Percentiles rank a stretch among this genome's conserved stretches.
These are phyloP conservation scores for Phaffia rhodozyma DNA, from an alignment of 1,284 basidiomycete species.

Conservation along the genomic window DNA sequence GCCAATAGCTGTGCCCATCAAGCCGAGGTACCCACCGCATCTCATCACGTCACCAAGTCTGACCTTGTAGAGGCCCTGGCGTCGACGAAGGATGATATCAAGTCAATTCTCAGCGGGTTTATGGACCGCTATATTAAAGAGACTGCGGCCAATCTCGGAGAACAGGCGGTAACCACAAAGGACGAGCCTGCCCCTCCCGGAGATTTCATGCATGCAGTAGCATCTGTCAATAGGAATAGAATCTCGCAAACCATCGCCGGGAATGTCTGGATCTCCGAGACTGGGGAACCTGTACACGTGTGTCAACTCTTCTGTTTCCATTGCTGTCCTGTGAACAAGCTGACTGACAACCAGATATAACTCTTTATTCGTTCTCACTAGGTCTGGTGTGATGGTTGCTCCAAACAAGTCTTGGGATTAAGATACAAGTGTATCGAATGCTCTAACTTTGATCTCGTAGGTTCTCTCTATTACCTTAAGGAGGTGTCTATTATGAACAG, in stretches of 20 bases:
- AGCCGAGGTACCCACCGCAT: background rate
- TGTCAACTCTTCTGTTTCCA: constrained; percentile 8
- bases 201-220: background rate
- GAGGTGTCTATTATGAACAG: background rate
- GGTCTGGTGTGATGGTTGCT: constrained; percentile 31
- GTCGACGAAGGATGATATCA: constrained; percentile 42
- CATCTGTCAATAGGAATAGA: constrained; percentile 7
- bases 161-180: constrained; percentile 21
- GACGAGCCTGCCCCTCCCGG: constrained; percentile 14
- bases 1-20: too few species aligned
- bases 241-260: constrained; percentile 13
- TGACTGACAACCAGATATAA: background rate
- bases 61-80: constrained; percentile 1
- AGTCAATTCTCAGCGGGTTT: constrained; percentile 47
- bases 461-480: constrained; percentile 7
- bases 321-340: background rate
- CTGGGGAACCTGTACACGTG: background rate
- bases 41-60: background rate
- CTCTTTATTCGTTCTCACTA: constrained; percentile 20
- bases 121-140: constrained; percentile 47
- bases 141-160: constrained; percentile 41
- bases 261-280: constrained; percentile 1
- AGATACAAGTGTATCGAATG: constrained; percentile 32
- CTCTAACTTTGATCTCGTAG: constrained; percentile 27
- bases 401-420: constrained; percentile 25